Conservation (phyloP, 306 rosid genomes). For the Cicer bijugum region DNA sequence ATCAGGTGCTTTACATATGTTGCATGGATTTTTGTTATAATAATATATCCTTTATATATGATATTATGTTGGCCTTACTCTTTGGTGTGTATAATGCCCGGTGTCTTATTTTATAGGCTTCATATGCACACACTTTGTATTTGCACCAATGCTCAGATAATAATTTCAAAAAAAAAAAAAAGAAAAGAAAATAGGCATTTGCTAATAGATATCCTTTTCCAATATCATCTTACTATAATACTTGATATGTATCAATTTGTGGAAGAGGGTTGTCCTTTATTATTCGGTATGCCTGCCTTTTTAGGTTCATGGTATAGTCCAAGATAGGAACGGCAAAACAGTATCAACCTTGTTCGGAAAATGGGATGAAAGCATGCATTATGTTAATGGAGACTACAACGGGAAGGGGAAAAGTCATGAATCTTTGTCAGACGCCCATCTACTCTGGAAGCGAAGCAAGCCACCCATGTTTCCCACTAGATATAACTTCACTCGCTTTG, state of each 20-base stretch:
- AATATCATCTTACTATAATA: background rate
- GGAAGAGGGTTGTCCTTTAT: conserved; percentile 21
- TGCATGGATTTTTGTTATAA: conserved; percentile 25
- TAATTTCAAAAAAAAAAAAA: background rate
- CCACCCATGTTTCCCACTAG: conserved; percentile 76
- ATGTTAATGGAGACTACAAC: conserved; percentile 74
- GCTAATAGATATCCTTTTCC: conserved; percentile 9
- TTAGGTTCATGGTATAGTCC: conserved; percentile 89
- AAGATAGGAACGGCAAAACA: conserved; percentile 83
- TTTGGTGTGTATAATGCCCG: conserved; percentile 30
- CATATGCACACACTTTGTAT: conserved; percentile 19
- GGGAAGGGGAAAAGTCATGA: conserved; percentile 86
- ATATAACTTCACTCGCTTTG: conserved; percentile 95
- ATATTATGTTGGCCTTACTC: conserved; percentile 29
- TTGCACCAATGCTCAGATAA: background rate
- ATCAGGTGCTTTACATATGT: conserved; percentile 65
- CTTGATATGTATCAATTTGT: background rate
- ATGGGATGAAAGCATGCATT: conserved; percentile 99
- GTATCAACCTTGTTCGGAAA: conserved; percentile 90
- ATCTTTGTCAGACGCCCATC: conserved; percentile 72
- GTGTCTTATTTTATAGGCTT: conserved; percentile 19
- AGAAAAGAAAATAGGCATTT: background rate
- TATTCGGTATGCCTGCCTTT: conserved; percentile 30
- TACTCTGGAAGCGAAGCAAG: conserved; percentile 93
- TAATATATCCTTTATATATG: conserved; percentile 10